Percentiles rank a stretch among this genome's conserved stretches.
These are phyloP conservation scores for Phyllosticta citrichinensis DNA, from an alignment of 2,329 filamentous ascomycete genomes.

Conservation along the genomic window DNA sequence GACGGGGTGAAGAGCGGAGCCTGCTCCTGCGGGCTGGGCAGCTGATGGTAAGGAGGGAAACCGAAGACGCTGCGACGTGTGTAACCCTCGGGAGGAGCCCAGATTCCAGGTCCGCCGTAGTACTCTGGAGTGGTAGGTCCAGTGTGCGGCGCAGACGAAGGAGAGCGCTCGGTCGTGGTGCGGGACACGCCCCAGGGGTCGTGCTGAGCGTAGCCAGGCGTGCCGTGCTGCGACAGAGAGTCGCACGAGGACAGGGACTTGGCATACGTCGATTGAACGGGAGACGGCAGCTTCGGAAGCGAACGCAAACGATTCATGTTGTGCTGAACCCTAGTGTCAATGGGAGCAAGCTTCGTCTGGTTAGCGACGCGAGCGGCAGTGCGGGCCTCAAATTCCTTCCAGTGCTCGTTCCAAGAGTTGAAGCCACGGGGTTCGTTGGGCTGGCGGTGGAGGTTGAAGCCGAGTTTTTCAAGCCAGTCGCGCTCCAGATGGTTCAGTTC, in stretches of 20 bases:
- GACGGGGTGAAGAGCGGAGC: constrained; percentile 24
- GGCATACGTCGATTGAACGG: constrained; percentile 18
- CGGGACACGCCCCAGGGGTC: constrained; percentile 30
- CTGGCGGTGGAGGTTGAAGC: constrained; percentile 80
- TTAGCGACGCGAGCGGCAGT: constrained; percentile 31
- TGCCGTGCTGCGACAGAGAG: constrained; percentile 23
- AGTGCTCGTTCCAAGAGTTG: constrained; percentile 53
- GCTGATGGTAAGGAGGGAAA: constrained; percentile 21
- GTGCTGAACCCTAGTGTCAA: constrained; percentile 55
- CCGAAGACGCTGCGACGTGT: constrained; percentile 34
- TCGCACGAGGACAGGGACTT: constrained; percentile 35
- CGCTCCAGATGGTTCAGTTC: constrained; percentile 81
- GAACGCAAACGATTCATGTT: constrained; percentile 6
- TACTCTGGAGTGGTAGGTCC: constrained; percentile 46
- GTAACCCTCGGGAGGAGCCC: constrained; percentile 37
- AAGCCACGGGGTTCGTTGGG: constrained; percentile 66
- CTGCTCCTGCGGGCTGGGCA: constrained; percentile 29
- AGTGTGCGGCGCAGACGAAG: constrained; percentile 44
- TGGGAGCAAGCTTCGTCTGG: constrained; percentile 43
- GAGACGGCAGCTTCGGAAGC: constrained; percentile 7
- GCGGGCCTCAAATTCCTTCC: constrained; percentile 53
- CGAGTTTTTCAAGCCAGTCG: constrained; percentile 75
- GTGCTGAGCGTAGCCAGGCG: constrained; percentile 25
- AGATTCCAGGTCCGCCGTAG: constrained; percentile 36
- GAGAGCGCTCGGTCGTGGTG: constrained; percentile 36